Evolutionary conservation across 2,329 filamentous ascomycete genomes (phyloP).

Genomic region (Ceratocystis colombiana): DNA sequence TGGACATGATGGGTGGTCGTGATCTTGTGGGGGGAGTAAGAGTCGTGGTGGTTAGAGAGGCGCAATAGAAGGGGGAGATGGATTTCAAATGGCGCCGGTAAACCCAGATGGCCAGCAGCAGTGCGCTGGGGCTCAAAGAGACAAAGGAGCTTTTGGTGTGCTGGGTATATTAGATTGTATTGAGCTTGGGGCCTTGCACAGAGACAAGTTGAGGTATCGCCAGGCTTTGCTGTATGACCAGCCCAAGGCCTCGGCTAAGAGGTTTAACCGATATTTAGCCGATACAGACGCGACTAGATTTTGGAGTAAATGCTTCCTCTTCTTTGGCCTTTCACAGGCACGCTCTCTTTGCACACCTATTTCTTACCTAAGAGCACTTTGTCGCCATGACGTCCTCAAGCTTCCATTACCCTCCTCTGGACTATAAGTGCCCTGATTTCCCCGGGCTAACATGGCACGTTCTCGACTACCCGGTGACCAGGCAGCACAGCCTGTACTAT

Average conservation of each 20-base stretch:
- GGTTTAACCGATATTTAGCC: slow-evolving; percentile 13
- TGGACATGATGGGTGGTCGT: slow-evolving; percentile 47
- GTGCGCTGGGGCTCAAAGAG: not conserved
- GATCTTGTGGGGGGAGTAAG: not conserved
- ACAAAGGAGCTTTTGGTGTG: not conserved
- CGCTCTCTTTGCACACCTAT: not conserved
- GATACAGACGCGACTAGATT: not conserved
- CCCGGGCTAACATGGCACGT: slow-evolving; percentile 70
- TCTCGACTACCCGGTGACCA: slow-evolving; percentile 38
- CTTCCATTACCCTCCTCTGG: slow-evolving; percentile 34
- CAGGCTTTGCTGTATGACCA: too few species aligned
- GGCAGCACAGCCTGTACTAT: slow-evolving; percentile 55
- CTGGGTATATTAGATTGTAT: too few species aligned
- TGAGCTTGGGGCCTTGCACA: too few species aligned
- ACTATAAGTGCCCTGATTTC: slow-evolving; percentile 61
- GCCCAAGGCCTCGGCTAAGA: not conserved
- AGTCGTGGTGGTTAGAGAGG: not conserved
- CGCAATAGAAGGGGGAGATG: not conserved
- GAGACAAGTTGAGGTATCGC: too few species aligned
- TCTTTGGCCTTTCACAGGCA: not conserved
- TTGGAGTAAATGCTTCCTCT: not conserved
- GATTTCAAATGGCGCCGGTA: not conserved
- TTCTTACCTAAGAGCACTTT: not conserved
- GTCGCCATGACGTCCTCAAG: slow-evolving; percentile 8
- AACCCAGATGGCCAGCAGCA: not conserved